Conservation (phyloP, 768 basidiomycete genomes). For the Boletus subparvulus region DNA sequence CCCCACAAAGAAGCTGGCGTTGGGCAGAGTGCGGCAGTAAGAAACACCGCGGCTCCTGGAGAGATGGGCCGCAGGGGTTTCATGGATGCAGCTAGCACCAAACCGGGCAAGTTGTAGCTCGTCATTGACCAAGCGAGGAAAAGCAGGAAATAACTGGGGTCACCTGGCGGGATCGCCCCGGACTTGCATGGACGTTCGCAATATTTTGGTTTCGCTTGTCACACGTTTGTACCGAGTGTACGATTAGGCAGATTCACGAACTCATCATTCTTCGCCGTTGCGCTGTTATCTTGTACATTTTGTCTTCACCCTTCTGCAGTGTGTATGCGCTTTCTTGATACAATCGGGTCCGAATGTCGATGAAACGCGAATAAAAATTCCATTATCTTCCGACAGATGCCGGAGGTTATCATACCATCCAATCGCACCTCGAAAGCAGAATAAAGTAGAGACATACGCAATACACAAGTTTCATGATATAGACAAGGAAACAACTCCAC, state of each 20-base stretch:
- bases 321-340: neutral
- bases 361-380: conserved; percentile 16
- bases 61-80: conserved; percentile 43
- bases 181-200: neutral
- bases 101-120: conserved; percentile 41
- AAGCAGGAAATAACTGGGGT: conserved; percentile 35
- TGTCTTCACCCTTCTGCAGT: neutral
- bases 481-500: conserved; percentile 24
- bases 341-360: neutral
- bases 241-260: conserved; percentile 15
- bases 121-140: conserved; percentile 49
- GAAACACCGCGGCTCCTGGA: conserved; percentile 43
- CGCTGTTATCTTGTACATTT: conserved; percentile 13
- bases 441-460: conserved; percentile 32
- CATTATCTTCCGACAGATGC: conserved; percentile 23
- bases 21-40: conserved; percentile 48
- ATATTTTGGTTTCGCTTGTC: conserved; percentile 7
- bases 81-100: conserved; percentile 43
- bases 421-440: conserved; percentile 18
- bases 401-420: conserved; percentile 10
- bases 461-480: conserved; percentile 32
- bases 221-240: conserved; percentile 22
- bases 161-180: neutral
- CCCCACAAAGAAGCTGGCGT: conserved; percentile 44
- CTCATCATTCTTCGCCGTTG: neutral